Percentiles rank a stretch among this genome's conserved stretches.
Conservation (phyloP, 768 basidiomycete genomes). For the Dacryopinax primogenitus region DNA sequence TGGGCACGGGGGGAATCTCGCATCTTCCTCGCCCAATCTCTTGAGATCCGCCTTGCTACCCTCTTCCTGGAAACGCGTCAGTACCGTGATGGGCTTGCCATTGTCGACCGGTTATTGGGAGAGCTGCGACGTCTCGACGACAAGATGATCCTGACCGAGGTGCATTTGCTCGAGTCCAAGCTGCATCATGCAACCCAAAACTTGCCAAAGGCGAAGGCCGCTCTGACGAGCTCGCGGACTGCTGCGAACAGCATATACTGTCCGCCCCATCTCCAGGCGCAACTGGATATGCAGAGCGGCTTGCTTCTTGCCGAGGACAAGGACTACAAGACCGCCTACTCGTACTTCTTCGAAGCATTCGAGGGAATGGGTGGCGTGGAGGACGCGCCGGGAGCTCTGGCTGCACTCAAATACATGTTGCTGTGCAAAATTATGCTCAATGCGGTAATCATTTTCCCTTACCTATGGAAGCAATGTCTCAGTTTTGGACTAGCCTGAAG, state of each 20-base stretch:
- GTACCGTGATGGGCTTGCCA: slow-evolving; percentile 61
- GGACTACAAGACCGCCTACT: slow-evolving; percentile 93
- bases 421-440: slow-evolving; percentile 98
- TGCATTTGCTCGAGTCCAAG: slow-evolving; percentile 83
- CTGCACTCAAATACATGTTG: slow-evolving; percentile 93
- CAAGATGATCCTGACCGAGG: slow-evolving; percentile 95
- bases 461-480: too few species aligned
- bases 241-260: slow-evolving; percentile 96
- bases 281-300: slow-evolving; percentile 53
- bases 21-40: slow-evolving; percentile 86
- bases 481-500: slow-evolving; percentile 58
- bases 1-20: slow-evolving; percentile 90
- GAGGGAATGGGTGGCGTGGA: slow-evolving; percentile 75
- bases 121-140: slow-evolving; percentile 91
- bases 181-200: slow-evolving; percentile 86
- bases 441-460: slow-evolving; percentile 42
- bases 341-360: slow-evolving; percentile 95
- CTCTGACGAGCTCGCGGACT: slow-evolving; percentile 78
- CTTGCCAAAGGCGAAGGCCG: slow-evolving; percentile 83
- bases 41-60: slow-evolving; percentile 76
- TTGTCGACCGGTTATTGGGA: slow-evolving; percentile 77
- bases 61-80: slow-evolving; percentile 59
- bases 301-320: slow-evolving; percentile 93
- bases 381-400: slow-evolving; percentile 54
- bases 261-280: slow-evolving; percentile 49